These are phyloP conservation scores for Aspergillus mulundensis DNA, from an alignment of 495 filamentous ascomycete genomes.

Conservation along the genomic window DNA sequence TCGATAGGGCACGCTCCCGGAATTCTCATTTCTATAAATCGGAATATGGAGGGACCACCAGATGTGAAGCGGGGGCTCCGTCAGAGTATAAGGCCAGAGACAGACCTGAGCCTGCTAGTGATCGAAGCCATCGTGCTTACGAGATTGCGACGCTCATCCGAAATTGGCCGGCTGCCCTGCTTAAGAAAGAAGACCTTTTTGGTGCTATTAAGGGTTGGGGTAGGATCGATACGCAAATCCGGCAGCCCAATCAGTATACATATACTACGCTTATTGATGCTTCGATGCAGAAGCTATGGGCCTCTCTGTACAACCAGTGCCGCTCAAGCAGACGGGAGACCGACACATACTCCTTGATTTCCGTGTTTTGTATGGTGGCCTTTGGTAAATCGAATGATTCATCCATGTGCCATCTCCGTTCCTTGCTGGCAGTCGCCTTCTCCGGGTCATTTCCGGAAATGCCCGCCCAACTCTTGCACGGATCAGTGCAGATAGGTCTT, in stretches of 20 bases:
- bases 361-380: conserved; percentile 4
- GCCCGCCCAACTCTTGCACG: not conserved
- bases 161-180: conserved; percentile 9
- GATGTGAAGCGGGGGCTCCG: conserved; percentile 24
- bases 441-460: conserved; percentile 8
- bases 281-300: conserved; percentile 13
- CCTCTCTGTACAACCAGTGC: conserved; percentile 14
- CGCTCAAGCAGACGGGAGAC: conserved; percentile 4
- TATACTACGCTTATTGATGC: not conserved
- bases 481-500: not conserved
- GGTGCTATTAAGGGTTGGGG: no score
- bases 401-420: conserved; percentile 1
- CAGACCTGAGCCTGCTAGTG: conserved; percentile 1
- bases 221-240: no score
- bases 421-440: conserved; percentile 14
- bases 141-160: conserved; percentile 14
- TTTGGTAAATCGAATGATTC: conserved; percentile 1
- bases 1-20: conserved; percentile 41
- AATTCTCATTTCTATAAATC: conserved; percentile 39
- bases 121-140: conserved; percentile 13
- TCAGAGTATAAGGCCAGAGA: conserved; percentile 21
- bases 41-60: conserved; percentile 46
- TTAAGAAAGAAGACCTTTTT: no score
- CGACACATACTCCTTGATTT: conserved; percentile 15
- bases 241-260: no score